Conservation (phyloP, 2,329 filamentous ascomycete genomes). For the Parasarocladium wereldwijsianum region DNA sequence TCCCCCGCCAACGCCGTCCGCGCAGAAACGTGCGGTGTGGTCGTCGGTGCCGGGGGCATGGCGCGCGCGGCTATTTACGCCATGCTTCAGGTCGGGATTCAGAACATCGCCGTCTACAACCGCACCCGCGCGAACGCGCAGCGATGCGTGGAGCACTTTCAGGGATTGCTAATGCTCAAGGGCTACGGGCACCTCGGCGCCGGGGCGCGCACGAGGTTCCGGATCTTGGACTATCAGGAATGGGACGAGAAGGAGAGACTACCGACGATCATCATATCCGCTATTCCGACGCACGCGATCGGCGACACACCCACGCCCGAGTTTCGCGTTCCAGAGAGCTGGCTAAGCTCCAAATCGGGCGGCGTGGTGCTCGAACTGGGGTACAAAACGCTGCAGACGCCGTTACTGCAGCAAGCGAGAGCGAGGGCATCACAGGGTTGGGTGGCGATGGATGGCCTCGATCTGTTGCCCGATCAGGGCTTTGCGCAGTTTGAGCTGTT, state of each 20-base stretch:
- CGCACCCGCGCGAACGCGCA: slow-evolving; percentile 53
- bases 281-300: slow-evolving; percentile 45
- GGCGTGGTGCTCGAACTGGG: slow-evolving; percentile 63
- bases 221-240: slow-evolving; percentile 42
- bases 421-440: slow-evolving; percentile 42
- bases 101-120: slow-evolving; percentile 63
- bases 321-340: slow-evolving; percentile 53
- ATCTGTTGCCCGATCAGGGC: slow-evolving; percentile 63
- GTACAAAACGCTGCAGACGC: slow-evolving; percentile 60
- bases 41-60: slow-evolving; percentile 60
- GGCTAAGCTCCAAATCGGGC: slow-evolving; percentile 59
- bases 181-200: slow-evolving; percentile 27
- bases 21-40: slow-evolving; percentile 37
- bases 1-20: slow-evolving; percentile 57
- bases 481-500: slow-evolving; percentile 74
- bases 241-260: slow-evolving; percentile 51
- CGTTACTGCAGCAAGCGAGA: slow-evolving; percentile 53
- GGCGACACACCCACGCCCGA: slow-evolving; percentile 50
- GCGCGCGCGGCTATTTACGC: slow-evolving; percentile 65
- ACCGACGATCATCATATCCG: slow-evolving; percentile 63
- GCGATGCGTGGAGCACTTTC: slow-evolving; percentile 55
- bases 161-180: slow-evolving; percentile 31
- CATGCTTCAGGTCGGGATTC: slow-evolving; percentile 62
- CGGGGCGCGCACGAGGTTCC: slow-evolving; percentile 30
- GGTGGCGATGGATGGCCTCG: slow-evolving; percentile 63